Evolutionary conservation across 1,284 basidiomycete species (phyloP), one percentile per base, ranked within the genome.

Genomic region (Pascua sp.): DNA sequence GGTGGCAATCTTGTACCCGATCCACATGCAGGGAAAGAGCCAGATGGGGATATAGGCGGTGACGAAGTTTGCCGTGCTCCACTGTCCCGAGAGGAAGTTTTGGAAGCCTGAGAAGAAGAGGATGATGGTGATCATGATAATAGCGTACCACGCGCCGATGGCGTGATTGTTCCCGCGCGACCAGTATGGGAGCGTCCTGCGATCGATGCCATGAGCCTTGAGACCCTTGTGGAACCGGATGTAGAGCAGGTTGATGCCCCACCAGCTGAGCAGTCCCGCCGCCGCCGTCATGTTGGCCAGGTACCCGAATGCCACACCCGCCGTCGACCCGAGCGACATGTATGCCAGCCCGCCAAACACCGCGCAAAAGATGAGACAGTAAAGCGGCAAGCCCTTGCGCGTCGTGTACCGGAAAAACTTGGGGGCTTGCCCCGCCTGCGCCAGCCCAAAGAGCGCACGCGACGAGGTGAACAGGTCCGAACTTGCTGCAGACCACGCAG

Each of bases 401-500:
- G 84, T 82, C 0, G 87, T 86, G 64, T 73, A 83, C 42, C 81
- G 62, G 78, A 96, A 90, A 47, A 91, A 74, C 47, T 71, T 82
- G 0, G 91, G 91, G 0, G 90, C 91, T 66, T 90, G 88, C 0
- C 87, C 85, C 16, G 85, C 80, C 4, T 82, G 72, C 16, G 91
- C 85, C 57, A 95, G 80, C 42, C 88, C 87, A 72, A 92, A 91
- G 12, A 93, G 42, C 88, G 87, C 72, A 92, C 69, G 84, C 16
- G 87, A 90, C 53, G 85, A 85, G 2, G 86, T 87, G 76, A 90
- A 95, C 52, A 94, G 72, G 67, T 92, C 87, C 63, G 87, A 88
- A 42, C 85, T 88, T 2, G 87, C 90, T 7, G 91, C 90, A 7
- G 89, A 91, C 83, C 88, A 89, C 1, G 91, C 91, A 1, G 89